These are phyloP conservation scores for Hibiscus trionum DNA, from an alignment of 345 rosid genomes.

Conservation along the genomic window DNA sequence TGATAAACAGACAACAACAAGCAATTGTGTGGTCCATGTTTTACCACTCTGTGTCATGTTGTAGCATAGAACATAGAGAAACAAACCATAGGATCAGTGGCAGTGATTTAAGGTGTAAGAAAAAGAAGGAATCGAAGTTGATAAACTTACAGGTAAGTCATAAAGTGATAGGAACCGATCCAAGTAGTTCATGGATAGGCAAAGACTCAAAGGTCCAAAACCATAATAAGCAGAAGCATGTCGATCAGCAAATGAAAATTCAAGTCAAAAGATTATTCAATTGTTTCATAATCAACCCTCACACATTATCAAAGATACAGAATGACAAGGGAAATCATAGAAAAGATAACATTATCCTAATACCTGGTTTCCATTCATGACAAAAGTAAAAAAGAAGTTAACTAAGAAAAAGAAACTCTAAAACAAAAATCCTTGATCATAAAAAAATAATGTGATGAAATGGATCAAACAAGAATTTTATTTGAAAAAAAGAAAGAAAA, in stretches of 20 bases:
- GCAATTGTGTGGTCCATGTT: conserved; percentile 52
- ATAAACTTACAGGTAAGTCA: conserved; percentile 55
- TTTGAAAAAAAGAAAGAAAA: too few relatives aligned
- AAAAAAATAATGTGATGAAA: neutral
- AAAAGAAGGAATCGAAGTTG: neutral
- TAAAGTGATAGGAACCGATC: conserved; percentile 63
- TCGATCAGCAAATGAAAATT: conserved; percentile 12
- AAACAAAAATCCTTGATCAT: neutral
- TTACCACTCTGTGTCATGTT: conserved; percentile 35
- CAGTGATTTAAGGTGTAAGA: neutral
- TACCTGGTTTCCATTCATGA: neutral
- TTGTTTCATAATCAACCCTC: neutral
- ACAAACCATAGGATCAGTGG: neutral
- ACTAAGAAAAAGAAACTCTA: neutral
- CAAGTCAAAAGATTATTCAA: neutral
- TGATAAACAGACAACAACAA: conserved; percentile 65
- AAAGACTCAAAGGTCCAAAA: conserved; percentile 49
- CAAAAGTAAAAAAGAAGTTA: neutral
- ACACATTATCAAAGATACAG: neutral
- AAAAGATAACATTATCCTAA: neutral
- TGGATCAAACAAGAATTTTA: conserved; percentile 12
- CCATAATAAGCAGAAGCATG: conserved; percentile 53
- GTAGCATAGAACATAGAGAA: neutral
- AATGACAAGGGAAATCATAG: neutral
- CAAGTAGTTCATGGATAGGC: conserved; percentile 60